Evolutionary conservation across 2,329 filamentous ascomycete species (phyloP).

Genomic region (Trichoderma cornu-damae): DNA sequence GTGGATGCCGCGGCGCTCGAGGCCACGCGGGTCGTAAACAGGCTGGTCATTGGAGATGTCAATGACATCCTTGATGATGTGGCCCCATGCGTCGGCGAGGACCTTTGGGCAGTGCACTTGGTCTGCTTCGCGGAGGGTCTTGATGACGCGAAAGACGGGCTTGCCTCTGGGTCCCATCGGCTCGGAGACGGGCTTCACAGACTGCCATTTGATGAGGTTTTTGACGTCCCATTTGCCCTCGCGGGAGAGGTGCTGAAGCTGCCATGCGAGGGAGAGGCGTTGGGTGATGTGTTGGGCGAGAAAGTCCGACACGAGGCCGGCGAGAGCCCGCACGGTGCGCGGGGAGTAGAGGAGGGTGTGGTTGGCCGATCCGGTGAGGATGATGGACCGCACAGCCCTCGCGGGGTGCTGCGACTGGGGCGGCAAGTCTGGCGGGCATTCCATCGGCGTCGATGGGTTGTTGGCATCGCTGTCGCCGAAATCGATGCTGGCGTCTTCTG

Average conservation of each 20-base stretch:
- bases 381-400: conserved; percentile 59
- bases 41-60: conserved; percentile 90
- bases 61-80: conserved; percentile 67
- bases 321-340: conserved; percentile 66
- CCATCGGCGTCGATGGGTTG: conserved; percentile 45
- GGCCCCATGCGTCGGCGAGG: conserved; percentile 65
- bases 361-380: conserved; percentile 71
- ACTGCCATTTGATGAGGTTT: conserved; percentile 87
- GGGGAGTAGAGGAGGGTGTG: conserved; percentile 83
- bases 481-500: neutral
- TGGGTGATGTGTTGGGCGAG: conserved; percentile 68
- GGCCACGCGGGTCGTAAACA: conserved; percentile 73
- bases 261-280: conserved; percentile 80
- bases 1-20: conserved; percentile 61
- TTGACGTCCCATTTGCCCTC: conserved; percentile 98
- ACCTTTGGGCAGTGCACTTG: conserved; percentile 69
- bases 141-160: conserved; percentile 79
- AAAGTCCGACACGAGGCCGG: conserved; percentile 79
- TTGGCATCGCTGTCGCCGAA: conserved; percentile 24
- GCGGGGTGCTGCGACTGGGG: conserved; percentile 44
- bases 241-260: conserved; percentile 79
- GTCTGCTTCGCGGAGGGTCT: conserved; percentile 87
- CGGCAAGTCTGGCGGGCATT: conserved; percentile 40
- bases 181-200: conserved; percentile 68
- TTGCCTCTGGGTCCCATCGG: conserved; percentile 54